Conservation (phyloP, 257 asterid species). For the Penstemon barbatus region DNA sequence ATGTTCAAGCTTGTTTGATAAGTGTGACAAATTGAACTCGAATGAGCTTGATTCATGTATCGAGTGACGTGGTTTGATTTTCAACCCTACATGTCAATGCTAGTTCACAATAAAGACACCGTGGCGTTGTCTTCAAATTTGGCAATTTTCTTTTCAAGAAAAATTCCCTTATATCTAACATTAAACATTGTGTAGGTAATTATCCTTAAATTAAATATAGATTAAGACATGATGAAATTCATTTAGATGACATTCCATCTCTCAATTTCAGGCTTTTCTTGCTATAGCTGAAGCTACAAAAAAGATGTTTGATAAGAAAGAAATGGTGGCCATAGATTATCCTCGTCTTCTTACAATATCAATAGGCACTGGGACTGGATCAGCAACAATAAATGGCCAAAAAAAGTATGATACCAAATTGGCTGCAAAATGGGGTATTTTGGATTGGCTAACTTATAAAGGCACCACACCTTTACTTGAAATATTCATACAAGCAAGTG, state of each 20-base stretch:
- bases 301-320: constrained; percentile 26
- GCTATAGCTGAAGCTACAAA: constrained; percentile 42
- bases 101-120: no score
- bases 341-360: constrained; percentile 49
- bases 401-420: constrained; percentile 35
- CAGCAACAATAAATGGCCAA: constrained; percentile 33
- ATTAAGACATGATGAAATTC: no score
- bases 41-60: no score
- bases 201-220: no score
- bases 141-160: no score
- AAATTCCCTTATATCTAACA: no score
- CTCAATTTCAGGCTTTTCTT: constrained; percentile 35
- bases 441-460: constrained; percentile 44
- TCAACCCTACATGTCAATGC: no score
- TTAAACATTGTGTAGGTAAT: no score
- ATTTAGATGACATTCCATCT: not conserved
- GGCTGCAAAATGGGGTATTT: constrained; percentile 52
- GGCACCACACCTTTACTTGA: constrained; percentile 52
- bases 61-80: no score
- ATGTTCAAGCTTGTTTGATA: no score
- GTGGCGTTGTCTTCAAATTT: no score
- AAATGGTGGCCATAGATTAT: constrained; percentile 50
- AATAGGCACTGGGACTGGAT: constrained; percentile 46
- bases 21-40: no score
- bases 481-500: constrained; percentile 48